Conservation (phyloP, 176 grass and related monocot genomes). For the Oryza brachyantha region DNA sequence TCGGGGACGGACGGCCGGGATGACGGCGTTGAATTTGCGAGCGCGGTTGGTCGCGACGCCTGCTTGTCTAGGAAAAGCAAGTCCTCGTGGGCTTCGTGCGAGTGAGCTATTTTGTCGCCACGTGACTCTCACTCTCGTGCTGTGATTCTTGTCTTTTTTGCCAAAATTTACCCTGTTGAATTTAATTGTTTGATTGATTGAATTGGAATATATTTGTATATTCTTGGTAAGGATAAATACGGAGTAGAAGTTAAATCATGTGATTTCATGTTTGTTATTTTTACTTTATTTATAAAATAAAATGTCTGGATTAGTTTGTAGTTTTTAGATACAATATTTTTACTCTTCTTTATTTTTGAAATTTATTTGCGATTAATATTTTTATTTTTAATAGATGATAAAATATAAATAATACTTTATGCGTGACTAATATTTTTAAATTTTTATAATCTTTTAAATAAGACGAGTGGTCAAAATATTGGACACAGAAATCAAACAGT, state of each 20-base stretch:
- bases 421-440: no score
- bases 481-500: no score
- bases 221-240: neutral
- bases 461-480: no score
- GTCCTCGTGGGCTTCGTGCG: neutral
- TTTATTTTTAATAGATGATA: no score
- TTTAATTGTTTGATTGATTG: neutral
- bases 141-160: neutral
- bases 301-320: neutral
- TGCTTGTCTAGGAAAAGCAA: neutral
- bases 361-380: no score
- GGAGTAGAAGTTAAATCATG: neutral
- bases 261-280: no score
- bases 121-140: neutral
- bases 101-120: neutral
- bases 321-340: no score
- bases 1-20: neutral
- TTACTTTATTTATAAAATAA: neutral
- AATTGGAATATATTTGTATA: no score
- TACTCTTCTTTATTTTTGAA: no score
- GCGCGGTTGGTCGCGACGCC: neutral
- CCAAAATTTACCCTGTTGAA: neutral
- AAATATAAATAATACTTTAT: no score
- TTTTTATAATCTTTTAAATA: no score
- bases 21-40: neutral